Base-by-base conservation (phyloP, 108 stramenopile genomes). In the Cylindrotheca fusiformis region DNA sequence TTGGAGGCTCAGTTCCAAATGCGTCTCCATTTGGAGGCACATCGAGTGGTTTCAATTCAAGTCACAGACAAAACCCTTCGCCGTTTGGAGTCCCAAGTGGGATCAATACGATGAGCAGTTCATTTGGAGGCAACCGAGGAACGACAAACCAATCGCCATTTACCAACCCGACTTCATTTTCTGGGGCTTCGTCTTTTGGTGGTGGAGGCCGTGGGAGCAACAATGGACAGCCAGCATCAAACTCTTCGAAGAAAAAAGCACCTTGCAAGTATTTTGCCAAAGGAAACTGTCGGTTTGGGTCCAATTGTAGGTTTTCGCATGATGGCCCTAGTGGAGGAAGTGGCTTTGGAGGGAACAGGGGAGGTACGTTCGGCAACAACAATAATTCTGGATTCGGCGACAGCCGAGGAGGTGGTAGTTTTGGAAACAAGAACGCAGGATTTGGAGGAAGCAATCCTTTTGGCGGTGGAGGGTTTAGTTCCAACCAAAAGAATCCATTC, bases 201-300 rank as follows among this genome's bases (percentile, higher is more conserved):
- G 70, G 68, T 48, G 60, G 58, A 3, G 63, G 63, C 21, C 24
- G 36, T n/a, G 64, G 52, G 3, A 44, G 48, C 22, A 57, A 58
- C 17, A 62, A 48, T 20, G 58, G 54, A n/a, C n/a, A n/a, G n/a
- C n/a, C n/a, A n/a, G n/a, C n/a, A n/a, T n/a, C n/a, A n/a, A n/a
- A n/a, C n/a, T n/a, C n/a, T n/a, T n/a, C n/a, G 29, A 50, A 72
- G 48, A 68, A 58, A 8, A 66, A 66, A 28, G 72, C 65, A 45
- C 85, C 78, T 2, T 91, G 90, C 63, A 82, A 75, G 68, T 93
- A 82, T 57, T 93, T 86, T 64, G 80, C 84, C 21, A 71, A 82
- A 21, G 91, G 91, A 6, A 72, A 53, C 6, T 93, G 91, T 50
- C 75, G 81, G 32, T 76, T 68, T 64, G 88, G 88, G 0, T 73